Conservation (phyloP, 1,284 basidiomycete species). For the Trichosporon coremiiforme region DNA sequence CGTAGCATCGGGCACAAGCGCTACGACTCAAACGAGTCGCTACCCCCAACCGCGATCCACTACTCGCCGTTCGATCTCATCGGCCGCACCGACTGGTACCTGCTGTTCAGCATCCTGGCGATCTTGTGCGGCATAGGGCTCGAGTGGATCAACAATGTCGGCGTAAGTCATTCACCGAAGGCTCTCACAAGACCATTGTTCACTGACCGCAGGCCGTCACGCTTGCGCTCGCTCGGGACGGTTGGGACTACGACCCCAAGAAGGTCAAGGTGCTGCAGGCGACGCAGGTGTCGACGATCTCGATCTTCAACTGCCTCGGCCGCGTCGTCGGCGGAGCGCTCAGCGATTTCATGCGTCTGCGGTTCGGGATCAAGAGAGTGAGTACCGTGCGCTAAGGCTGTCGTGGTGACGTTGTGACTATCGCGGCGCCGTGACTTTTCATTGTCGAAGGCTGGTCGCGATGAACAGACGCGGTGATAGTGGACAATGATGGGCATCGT, state of each 20-base stretch:
- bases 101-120: conserved; percentile 70
- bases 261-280: conserved; percentile 77
- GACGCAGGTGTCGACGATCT: conserved; percentile 79
- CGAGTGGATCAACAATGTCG: conserved; percentile 95
- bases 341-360: conserved; percentile 70
- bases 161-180: conserved; percentile 48
- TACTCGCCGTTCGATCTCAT: conserved; percentile 40
- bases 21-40: conserved; percentile 34
- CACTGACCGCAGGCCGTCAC: conserved; percentile 66
- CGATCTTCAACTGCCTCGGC: conserved; percentile 79
- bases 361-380: conserved; percentile 64
- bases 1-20: conserved; percentile 24
- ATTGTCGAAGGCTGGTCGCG: neutral
- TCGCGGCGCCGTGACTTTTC: neutral
- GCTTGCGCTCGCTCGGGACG: conserved; percentile 74
- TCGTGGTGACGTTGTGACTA: neutral
- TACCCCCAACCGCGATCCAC: conserved; percentile 36
- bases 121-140: conserved; percentile 81
- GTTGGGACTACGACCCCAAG: conserved; percentile 65
- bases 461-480: neutral
- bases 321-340: conserved; percentile 78
- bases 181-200: conserved; percentile 2
- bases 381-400: conserved; percentile 14
- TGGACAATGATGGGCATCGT: neutral
- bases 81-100: conserved; percentile 67